Evolutionary conservation across 371 early-diverging fungal species (phyloP), one percentile per base, ranked within the genome.

Genomic region (Mucor sp.): DNA sequence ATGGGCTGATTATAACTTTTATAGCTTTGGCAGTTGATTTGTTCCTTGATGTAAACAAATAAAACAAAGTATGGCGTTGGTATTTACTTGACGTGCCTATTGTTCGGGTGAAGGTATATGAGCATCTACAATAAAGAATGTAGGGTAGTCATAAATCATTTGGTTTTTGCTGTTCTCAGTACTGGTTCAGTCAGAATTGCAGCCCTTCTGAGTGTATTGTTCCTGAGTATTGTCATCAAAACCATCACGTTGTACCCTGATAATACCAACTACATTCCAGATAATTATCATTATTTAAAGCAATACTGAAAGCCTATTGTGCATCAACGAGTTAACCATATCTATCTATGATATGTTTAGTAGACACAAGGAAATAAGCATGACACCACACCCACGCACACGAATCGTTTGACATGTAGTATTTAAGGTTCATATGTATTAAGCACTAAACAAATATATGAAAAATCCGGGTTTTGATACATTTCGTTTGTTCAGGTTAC

Each of bases 1-100:
- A 12, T 75, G 75, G 75, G 39, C 69, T 56, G 39, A 66, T 19
- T 75, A 75, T 37, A 66, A 66, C 33, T 75, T 75, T 61, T 75
- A 75, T 47, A 58, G 60, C 19, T 68, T 63, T 66, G 75, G 75
- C 23, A 71, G 47, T 33, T 71, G 57, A 15, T 27, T 57, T n/a
- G 12, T 25, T 50, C 14, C 50, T 19, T 8, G 9, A 25, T 27
- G 53, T 27, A 53, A 44, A 35, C 3, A 35, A 67, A 67, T 67
- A 63, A 33, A 62, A 21, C 14, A 33, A 28, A 21, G 21, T 7
- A 35, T 37, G 37, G 14, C 14, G 14, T 14, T 37, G 14, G 11
- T 11, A 41, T 41, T 41, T 41, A 17, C 14, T 15, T 41, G 41
- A 41, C 41, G 17, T 41, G 17, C 17, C 4, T 5, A 41, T 41